Evolutionary conservation across 2,329 filamentous ascomycete species (phyloP).

Genomic region (Hypomyces perniciosus): DNA sequence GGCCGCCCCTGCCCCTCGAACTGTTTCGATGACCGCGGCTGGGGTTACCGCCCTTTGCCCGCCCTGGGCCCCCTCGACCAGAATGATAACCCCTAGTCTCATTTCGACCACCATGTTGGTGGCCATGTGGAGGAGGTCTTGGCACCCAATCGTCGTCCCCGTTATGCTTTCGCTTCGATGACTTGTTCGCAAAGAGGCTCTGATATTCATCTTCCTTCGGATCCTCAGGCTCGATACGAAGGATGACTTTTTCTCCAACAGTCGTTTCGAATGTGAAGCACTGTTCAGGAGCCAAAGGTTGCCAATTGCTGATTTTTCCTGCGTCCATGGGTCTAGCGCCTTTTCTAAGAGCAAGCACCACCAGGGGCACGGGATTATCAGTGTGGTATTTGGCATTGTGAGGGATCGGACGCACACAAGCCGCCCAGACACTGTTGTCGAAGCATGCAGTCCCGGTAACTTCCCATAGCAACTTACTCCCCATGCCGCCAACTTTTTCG

Average conservation of each 20-base stretch:
- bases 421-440: conserved; percentile 84
- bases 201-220: conserved; percentile 57
- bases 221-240: conserved; percentile 72
- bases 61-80: conserved; percentile 32
- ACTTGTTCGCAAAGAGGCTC: conserved; percentile 54
- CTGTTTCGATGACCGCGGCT: conserved; percentile 33
- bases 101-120: conserved; percentile 34
- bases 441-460: conserved; percentile 69
- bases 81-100: conserved; percentile 39
- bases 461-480: conserved; percentile 76
- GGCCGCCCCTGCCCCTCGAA: conserved; percentile 36
- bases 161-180: conserved; percentile 53
- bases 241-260: conserved; percentile 78
- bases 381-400: conserved; percentile 65
- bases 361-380: conserved; percentile 69
- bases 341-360: conserved; percentile 76
- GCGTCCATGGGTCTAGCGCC: conserved; percentile 74
- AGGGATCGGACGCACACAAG: conserved; percentile 66
- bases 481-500: conserved; percentile 80
- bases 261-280: conserved; percentile 73
- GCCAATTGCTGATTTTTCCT: conserved; percentile 76
- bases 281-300: conserved; percentile 64
- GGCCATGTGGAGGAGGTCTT: conserved; percentile 27
- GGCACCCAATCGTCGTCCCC: conserved; percentile 39
- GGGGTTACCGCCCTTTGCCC: conserved; percentile 30